Percentiles rank a stretch among this genome's conserved stretches.
Evolutionary conservation across 1,284 basidiomycete species (phyloP).

Genomic region (Marasmius sp.): DNA sequence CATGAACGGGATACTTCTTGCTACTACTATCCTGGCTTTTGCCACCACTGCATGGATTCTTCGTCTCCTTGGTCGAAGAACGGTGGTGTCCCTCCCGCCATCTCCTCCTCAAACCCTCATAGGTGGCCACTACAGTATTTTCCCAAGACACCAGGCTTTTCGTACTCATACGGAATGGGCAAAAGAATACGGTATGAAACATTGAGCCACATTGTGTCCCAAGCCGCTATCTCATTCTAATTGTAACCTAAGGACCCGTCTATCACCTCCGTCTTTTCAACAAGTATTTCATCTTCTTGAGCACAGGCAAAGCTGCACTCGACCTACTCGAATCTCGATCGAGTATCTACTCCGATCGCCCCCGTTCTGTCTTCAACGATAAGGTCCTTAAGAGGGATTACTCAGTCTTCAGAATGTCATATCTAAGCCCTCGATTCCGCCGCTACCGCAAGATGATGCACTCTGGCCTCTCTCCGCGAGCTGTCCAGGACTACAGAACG

Average conservation of each 20-base stretch:
- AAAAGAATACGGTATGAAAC: not conserved
- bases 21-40: not conserved
- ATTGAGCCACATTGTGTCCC: not conserved
- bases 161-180: not conserved
- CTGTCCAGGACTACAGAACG: slow-evolving; percentile 27
- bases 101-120: not conserved
- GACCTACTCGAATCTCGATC: slow-evolving; percentile 33
- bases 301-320: slow-evolving; percentile 25
- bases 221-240: not conserved
- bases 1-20: too few relatives aligned
- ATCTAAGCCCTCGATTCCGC: not conserved
- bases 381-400: not conserved
- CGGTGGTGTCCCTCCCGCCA: not conserved
- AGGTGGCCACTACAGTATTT: not conserved
- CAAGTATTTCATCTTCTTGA: slow-evolving; percentile 30
- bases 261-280: slow-evolving; percentile 23
- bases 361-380: slow-evolving; percentile 13
- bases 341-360: slow-evolving; percentile 33
- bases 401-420: not conserved
- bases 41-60: slow-evolving; percentile 9
- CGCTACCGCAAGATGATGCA: slow-evolving; percentile 24
- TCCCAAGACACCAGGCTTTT: not conserved
- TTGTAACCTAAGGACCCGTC: slow-evolving; percentile 20
- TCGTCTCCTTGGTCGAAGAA: slow-evolving; percentile 53
- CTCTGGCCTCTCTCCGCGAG: slow-evolving; percentile 32